These are phyloP conservation scores for Cercospora citrullina DNA, from an alignment of 2,329 filamentous ascomycete genomes.

Conservation along the genomic window DNA sequence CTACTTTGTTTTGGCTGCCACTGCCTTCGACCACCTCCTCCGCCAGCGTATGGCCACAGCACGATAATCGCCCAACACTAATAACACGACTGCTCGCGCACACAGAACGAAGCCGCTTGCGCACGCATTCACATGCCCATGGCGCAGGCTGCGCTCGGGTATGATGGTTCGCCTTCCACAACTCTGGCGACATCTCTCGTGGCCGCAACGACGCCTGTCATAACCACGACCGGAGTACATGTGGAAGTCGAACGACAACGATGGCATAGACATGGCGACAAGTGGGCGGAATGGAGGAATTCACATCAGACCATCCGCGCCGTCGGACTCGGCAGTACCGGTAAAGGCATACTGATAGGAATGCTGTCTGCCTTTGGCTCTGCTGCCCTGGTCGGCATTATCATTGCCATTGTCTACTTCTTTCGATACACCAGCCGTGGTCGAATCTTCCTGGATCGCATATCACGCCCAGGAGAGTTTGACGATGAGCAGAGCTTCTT, in stretches of 20 bases:
- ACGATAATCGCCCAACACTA: slow-evolving; percentile 14
- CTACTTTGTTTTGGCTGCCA: background rate
- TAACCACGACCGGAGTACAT: background rate
- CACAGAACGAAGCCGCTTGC: slow-evolving; percentile 2
- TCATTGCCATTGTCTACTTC: slow-evolving; percentile 84
- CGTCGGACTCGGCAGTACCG: slow-evolving; percentile 41
- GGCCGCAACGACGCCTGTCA: slow-evolving; percentile 1
- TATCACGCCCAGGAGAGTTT: slow-evolving; percentile 91
- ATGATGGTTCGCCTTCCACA: slow-evolving; percentile 20
- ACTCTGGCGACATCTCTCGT: slow-evolving; percentile 16
- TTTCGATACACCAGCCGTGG: slow-evolving; percentile 87
- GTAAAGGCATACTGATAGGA: slow-evolving; percentile 86
- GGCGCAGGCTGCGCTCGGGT: slow-evolving; percentile 31
- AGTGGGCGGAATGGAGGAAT: slow-evolving; percentile 14
- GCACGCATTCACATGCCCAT: slow-evolving; percentile 24
- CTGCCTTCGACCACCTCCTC: background rate
- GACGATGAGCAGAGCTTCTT: slow-evolving; percentile 96
- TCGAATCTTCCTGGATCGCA: slow-evolving; percentile 87
- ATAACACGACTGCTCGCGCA: background rate
- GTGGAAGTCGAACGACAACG: slow-evolving; percentile 1
- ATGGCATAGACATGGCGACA: slow-evolving; percentile 16
- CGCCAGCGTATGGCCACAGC: slow-evolving; percentile 21
- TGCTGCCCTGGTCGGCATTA: slow-evolving; percentile 76
- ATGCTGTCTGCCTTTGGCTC: slow-evolving; percentile 93
- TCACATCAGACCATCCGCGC: slow-evolving; percentile 13